Evolutionary conservation across 352 stramenopile species (phyloP), one percentile per base, ranked within the genome.

Genomic region (Phytophthora boehmeriae): DNA sequence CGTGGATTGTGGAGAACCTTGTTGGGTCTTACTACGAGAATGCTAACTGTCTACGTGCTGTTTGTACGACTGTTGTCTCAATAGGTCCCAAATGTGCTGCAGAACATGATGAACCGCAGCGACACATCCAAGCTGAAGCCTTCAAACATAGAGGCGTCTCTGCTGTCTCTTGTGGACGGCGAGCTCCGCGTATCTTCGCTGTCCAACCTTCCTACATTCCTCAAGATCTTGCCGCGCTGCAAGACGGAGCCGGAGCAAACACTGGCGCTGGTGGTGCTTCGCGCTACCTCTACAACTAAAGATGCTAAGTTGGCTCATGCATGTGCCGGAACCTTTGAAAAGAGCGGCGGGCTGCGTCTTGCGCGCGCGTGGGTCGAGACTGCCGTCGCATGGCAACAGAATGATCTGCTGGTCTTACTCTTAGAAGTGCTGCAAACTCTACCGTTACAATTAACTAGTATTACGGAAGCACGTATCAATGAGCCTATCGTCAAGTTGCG

Each of bases 381-480:
- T 42, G 84, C 84, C 14, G 81, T 93, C 4, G 73, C 88, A 19
- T 93, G 83, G 81, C 83, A 86, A 60, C 86, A 95, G 66, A 89
- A 74, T 25, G 83, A 93, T 44, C 71, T 95, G 45, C 70, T 95
- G 38, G 80, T 93, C 47, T 64, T 93, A 47, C 68, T 95, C 43
- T 77, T 95, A 64, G 78, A 89, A 66, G 85, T 93, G 54, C 66
- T 95, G 45, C 89, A 93, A 68, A 77, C 76, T 25, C 66, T 95
- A 62, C 84, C 86, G 43, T 73, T 95, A 52, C 80, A 92, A 75
- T 83, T 95, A 68, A 79, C 72, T 68, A 93, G 84, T 73, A 95
- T 95, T 71, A 95, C 86, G 43, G 84, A 93, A 68, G 86, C 86
- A 59, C 75, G 75, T 50, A 95, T 95, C 64, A 95, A 95, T 76